Conservation (phyloP, 1,139 yeast genomes). For the Kodamaea alishanica region DNA sequence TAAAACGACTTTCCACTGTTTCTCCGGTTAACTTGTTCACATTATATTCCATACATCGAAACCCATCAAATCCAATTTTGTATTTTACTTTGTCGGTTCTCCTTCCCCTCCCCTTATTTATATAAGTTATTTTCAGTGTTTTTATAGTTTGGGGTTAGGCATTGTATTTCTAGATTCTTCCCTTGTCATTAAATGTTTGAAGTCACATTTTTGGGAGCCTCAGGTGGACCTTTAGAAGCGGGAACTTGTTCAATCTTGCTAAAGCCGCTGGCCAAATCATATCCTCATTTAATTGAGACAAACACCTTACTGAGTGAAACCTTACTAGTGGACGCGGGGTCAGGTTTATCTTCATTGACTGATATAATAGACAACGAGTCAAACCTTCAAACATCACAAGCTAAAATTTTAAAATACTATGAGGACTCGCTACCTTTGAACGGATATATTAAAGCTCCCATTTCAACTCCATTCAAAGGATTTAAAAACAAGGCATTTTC, state of each 20-base stretch:
- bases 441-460: slow-evolving; percentile 19
- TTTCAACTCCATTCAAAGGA: slow-evolving; percentile 29
- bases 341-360: slow-evolving; percentile 57
- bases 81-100: no score
- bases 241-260: slow-evolving; percentile 63
- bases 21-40: no score
- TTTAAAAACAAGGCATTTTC: slow-evolving; percentile 17
- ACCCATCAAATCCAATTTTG: no score
- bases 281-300: slow-evolving; percentile 27
- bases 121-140: no score
- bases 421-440: slow-evolving; percentile 21
- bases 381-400: slow-evolving; percentile 1
- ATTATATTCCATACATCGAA: no score
- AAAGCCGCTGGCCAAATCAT: slow-evolving; percentile 49
- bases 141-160: no score
- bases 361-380: slow-evolving; percentile 43
- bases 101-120: no score
- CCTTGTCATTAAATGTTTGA: slow-evolving; percentile 27
- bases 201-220: slow-evolving; percentile 63
- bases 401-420: slow-evolving; percentile 23
- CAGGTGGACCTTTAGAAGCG: slow-evolving; percentile 77
- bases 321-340: slow-evolving; percentile 73
- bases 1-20: no score
- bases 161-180: background rate
- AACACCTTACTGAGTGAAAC: slow-evolving; percentile 25